phyloP scores from a whole-genome alignment of 1,284 basidiomycete species.

The Heterobasidion occidentale region DNA sequence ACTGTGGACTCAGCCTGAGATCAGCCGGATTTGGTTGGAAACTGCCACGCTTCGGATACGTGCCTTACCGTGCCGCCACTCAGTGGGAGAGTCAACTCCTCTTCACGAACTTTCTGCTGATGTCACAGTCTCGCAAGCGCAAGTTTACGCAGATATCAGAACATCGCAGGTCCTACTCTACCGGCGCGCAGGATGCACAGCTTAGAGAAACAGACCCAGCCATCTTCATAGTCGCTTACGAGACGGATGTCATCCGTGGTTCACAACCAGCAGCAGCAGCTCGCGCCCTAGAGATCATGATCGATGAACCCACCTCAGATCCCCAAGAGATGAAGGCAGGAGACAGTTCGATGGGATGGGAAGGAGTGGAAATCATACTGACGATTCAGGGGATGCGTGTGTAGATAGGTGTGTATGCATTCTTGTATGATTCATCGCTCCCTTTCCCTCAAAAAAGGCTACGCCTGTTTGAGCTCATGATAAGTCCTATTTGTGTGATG shows the following conservation, averaged over 20 bases:
- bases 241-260: constrained; percentile 54
- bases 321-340: constrained; percentile 18
- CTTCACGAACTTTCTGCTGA: background rate
- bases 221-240: constrained; percentile 57
- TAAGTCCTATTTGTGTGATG: no score
- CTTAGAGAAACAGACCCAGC: constrained; percentile 12
- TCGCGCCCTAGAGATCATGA: constrained; percentile 36
- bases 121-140: background rate
- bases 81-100: no score
- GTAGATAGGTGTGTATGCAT: constrained; percentile 52
- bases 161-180: background rate
- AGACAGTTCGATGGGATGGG: constrained; percentile 40
- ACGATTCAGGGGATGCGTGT: constrained; percentile 26
- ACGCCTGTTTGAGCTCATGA: no score
- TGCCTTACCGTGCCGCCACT: no score
- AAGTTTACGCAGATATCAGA: background rate
- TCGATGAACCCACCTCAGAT: constrained; percentile 1
- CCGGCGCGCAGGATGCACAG: background rate
- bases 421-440: background rate
- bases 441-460: background rate
- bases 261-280: constrained; percentile 34
- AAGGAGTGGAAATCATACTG: background rate
- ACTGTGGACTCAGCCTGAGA: no score
- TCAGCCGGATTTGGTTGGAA: no score
- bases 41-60: no score